Evolutionary conservation across 2,329 filamentous ascomycete species (phyloP).

Genomic region (Penicillium rolfsii): DNA sequence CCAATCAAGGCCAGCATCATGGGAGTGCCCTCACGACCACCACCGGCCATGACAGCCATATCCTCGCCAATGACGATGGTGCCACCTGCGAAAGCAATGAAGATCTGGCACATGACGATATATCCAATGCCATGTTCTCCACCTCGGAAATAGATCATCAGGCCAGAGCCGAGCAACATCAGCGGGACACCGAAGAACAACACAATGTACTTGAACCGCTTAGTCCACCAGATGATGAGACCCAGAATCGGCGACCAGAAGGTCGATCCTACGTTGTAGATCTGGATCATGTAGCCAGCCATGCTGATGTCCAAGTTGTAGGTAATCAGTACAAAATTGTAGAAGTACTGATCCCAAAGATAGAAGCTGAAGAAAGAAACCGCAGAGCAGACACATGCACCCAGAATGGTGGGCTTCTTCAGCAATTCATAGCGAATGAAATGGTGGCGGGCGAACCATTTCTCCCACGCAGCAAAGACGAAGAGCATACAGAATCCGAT

Average conservation of each 20-base stretch:
- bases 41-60: slow-evolving; percentile 29
- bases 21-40: slow-evolving; percentile 28
- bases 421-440: slow-evolving; percentile 31
- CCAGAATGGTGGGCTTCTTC: slow-evolving; percentile 28
- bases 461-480: slow-evolving; percentile 29
- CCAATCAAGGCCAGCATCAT: slow-evolving; percentile 29
- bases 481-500: slow-evolving; percentile 23
- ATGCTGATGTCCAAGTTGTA: slow-evolving; percentile 24
- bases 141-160: slow-evolving; percentile 32
- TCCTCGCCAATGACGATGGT: slow-evolving; percentile 28
- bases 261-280: slow-evolving; percentile 29
- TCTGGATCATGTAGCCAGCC: slow-evolving; percentile 30
- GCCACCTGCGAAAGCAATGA: slow-evolving; percentile 27
- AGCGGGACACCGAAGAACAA: slow-evolving; percentile 26
- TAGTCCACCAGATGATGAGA: slow-evolving; percentile 24
- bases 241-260: slow-evolving; percentile 27
- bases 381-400: slow-evolving; percentile 28
- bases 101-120: slow-evolving; percentile 28
- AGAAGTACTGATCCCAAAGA: slow-evolving; percentile 30
- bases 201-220: slow-evolving; percentile 27
- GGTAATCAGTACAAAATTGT: slow-evolving; percentile 29
- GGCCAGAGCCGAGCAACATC: slow-evolving; percentile 25
- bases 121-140: slow-evolving; percentile 22
- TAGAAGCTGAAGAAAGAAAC: slow-evolving; percentile 30
- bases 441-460: slow-evolving; percentile 25